phyloP scores from a whole-genome alignment of 805 yeast species.

The Sugiyamaella mastotermitis region DNA sequence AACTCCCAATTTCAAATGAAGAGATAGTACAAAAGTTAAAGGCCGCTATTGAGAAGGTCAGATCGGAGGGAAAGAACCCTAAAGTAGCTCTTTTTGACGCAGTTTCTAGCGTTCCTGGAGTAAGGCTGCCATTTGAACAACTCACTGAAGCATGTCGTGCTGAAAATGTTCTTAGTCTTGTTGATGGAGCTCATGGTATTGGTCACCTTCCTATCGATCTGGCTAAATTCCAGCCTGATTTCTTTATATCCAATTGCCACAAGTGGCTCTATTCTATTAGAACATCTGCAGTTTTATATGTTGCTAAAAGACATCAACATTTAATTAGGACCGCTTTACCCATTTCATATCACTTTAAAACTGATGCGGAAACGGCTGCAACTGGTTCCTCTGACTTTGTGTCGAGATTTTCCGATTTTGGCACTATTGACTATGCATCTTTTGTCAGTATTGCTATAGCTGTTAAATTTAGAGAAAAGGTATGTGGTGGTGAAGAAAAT shows the following conservation, averaged over 20 bases:
- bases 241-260: slow-evolving; percentile 56
- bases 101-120: slow-evolving; percentile 61
- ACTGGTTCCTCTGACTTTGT: too few species aligned
- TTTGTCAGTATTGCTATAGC: too few species aligned
- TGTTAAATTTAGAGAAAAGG: slow-evolving; percentile 43
- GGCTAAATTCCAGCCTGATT: slow-evolving; percentile 44
- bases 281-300: slow-evolving; percentile 55
- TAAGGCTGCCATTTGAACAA: slow-evolving; percentile 48
- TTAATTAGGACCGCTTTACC: slow-evolving; percentile 45
- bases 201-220: slow-evolving; percentile 36
- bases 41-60: slow-evolving; percentile 18
- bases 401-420: too few species aligned
- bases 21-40: slow-evolving; percentile 33
- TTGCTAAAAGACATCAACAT: slow-evolving; percentile 44
- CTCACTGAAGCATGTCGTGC: slow-evolving; percentile 41
- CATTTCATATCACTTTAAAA: slow-evolving; percentile 56
- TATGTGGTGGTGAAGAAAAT: slow-evolving; percentile 55
- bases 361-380: too few species aligned
- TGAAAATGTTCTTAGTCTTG: slow-evolving; percentile 44
- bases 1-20: slow-evolving; percentile 41
- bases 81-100: slow-evolving; percentile 48
- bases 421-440: too few species aligned
- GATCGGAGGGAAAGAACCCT: slow-evolving; percentile 24
- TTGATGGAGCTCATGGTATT: slow-evolving; percentile 70
- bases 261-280: slow-evolving; percentile 62